These are phyloP conservation scores for Trichoderma pleuroti DNA, from an alignment of 2,329 filamentous ascomycete species.

Conservation along the genomic window DNA sequence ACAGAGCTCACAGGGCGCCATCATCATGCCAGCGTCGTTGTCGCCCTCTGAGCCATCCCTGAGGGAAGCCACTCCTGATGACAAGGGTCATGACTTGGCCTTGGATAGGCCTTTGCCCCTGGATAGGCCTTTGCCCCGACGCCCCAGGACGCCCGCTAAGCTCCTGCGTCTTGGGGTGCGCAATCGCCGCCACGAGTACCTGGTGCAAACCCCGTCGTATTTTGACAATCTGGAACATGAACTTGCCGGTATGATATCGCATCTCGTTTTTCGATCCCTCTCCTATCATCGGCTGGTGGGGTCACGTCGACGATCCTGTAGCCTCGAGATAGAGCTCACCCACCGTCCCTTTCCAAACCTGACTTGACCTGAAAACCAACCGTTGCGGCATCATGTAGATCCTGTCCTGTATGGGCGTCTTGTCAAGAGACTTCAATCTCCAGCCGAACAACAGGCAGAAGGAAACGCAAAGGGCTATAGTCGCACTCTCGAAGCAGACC, in stretches of 20 bases:
- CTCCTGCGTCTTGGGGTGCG: constrained; percentile 55
- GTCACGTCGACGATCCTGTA: not conserved
- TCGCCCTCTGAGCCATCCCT: not conserved
- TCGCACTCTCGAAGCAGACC: constrained; percentile 71
- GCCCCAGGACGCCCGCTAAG: constrained; percentile 40
- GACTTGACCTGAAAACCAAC: not conserved
- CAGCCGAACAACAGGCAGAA: constrained; percentile 69
- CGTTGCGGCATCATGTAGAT: constrained; percentile 43
- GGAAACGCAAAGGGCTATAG: constrained; percentile 73
- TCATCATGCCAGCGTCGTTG: not conserved
- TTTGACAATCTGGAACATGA: constrained; percentile 57
- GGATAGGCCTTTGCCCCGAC: constrained; percentile 43
- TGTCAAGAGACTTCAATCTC: constrained; percentile 71
- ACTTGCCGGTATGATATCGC: constrained; percentile 43
- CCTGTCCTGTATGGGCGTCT: constrained; percentile 79
- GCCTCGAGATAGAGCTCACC: not conserved
- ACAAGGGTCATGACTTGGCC: not conserved
- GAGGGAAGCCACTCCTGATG: not conserved
- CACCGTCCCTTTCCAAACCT: not conserved
- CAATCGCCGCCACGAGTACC: constrained; percentile 75
- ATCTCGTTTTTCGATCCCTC: not conserved
- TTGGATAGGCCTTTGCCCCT: too few relatives aligned
- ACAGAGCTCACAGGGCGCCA: not conserved
- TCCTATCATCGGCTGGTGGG: not conserved
- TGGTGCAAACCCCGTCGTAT: constrained; percentile 70